These are phyloP conservation scores for Phyllostachys edulis DNA, from an alignment of 176 grass and related monocot species.

Conservation along the genomic window DNA sequence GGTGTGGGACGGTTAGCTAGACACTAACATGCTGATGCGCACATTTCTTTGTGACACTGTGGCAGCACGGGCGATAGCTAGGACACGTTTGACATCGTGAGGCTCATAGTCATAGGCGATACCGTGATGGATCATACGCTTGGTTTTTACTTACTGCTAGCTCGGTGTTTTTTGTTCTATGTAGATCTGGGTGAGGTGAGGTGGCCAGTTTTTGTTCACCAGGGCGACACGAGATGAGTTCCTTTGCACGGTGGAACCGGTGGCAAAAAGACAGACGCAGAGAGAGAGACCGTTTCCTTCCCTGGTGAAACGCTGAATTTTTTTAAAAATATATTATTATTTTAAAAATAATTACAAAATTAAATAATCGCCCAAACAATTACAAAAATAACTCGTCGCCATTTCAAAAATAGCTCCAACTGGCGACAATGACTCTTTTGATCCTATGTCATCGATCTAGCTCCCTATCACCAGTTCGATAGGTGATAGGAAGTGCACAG, in stretches of 20 bases:
- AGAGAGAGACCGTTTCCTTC: not conserved
- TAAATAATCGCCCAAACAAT: no score
- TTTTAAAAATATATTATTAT: no score
- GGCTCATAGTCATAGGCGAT: not conserved
- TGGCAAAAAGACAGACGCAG: not conserved
- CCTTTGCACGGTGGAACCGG: slow-evolving; percentile 14
- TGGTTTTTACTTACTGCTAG: not conserved
- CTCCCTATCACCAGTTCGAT: no score
- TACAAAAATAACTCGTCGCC: no score
- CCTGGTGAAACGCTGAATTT: slow-evolving; percentile 41
- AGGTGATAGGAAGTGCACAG: no score
- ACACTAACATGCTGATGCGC: not conserved
- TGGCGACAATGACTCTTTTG: no score
- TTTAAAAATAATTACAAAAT: no score
- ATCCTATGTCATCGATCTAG: no score
- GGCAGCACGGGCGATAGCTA: not conserved
- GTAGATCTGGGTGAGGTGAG: not conserved
- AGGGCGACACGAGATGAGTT: not conserved
- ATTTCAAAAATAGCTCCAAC: no score
- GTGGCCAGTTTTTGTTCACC: not conserved
- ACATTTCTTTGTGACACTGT: no score
- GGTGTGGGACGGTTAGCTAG: not conserved
- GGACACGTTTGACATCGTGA: not conserved
- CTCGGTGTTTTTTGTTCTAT: not conserved
- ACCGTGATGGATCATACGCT: not conserved